Base-by-base conservation (phyloP, 1,284 basidiomycete genomes). In the Microbotryomycetes sp. region DNA sequence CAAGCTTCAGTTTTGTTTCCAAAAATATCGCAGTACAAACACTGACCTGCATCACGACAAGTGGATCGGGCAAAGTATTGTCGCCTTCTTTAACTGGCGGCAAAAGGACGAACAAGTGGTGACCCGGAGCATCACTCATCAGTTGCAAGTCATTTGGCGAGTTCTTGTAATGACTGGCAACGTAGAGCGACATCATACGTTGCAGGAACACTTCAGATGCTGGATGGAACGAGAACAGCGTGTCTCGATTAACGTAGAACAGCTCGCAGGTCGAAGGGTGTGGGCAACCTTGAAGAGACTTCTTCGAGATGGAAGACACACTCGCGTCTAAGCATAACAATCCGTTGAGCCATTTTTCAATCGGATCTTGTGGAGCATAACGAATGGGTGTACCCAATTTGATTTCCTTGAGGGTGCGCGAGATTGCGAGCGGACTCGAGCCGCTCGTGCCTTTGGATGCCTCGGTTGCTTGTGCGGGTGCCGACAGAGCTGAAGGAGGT, bases 81-180 rank as follows among this genome's bases (percentile, higher is more conserved):
- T 91, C 88, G 65, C 92, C 88, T 60, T 91, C 88, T 72, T 86
- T 86, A 50, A 96, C 80, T 0, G 92, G 96, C 0, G 93, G 92
- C 0, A 98, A 80, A 0, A 99, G 83, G 2, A 99, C 96, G 70
- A 97, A 99, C 14, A 98, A 83, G 71, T 94, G 90, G 73, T 98
- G 94, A 0, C 92, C 92, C 0, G 96, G 96, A 0, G 96, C 96
- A 73, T 98, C 96, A 7, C 88, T 91, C 76, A 98, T 84, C 58
- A 99, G 83, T 75, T 98, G 94, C 49, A 99, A 80, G 75, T 98
- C 96, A 75, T 99, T 98, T 23, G 96, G 96, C 74, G 93, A 90
- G 77, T 98, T 99, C 78, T 99, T 99, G 81, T 99, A 99, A 77
- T 99, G 96, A 54, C 86, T 88, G 1, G 94, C 89, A 56, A 98